These are phyloP conservation scores for Fusarium siculi DNA, from an alignment of 2,329 filamentous ascomycete genomes.

Conservation along the genomic window DNA sequence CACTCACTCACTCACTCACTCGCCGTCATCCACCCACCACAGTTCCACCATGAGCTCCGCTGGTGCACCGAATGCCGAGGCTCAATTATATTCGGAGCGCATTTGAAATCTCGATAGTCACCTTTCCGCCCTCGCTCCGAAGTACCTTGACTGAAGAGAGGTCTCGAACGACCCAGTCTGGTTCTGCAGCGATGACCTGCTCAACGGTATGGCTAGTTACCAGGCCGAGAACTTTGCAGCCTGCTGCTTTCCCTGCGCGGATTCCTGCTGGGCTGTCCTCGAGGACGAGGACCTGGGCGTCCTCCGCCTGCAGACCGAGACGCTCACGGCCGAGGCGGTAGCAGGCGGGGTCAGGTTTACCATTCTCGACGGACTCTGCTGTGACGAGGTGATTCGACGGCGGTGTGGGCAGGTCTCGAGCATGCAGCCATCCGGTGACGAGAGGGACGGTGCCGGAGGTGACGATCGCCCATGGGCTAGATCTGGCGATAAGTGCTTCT, in stretches of 20 bases:
- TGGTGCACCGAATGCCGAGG: slow-evolving; percentile 13
- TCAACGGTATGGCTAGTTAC: slow-evolving; percentile 83
- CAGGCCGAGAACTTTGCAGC: slow-evolving; percentile 85
- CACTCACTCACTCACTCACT: background rate
- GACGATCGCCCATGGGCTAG: slow-evolving; percentile 86
- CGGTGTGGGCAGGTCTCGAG: slow-evolving; percentile 70
- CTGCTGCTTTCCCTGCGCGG: slow-evolving; percentile 82
- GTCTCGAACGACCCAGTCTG: slow-evolving; percentile 88
- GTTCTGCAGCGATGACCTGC: slow-evolving; percentile 78
- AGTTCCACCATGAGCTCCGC: slow-evolving; percentile 13
- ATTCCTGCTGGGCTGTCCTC: slow-evolving; percentile 93
- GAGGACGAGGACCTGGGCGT: slow-evolving; percentile 74
- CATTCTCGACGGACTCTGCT: slow-evolving; percentile 78
- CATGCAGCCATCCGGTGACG: slow-evolving; percentile 77
- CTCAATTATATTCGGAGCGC: slow-evolving; percentile 55
- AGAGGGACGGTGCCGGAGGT: slow-evolving; percentile 77
- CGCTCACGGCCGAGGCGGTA: slow-evolving; percentile 75
- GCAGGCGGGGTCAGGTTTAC: slow-evolving; percentile 82
- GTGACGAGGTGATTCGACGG: slow-evolving; percentile 71
- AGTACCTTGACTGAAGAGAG: slow-evolving; percentile 77
- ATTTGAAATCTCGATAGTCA: slow-evolving; percentile 75
- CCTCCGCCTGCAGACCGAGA: slow-evolving; percentile 62
- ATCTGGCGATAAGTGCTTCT: slow-evolving; percentile 68
- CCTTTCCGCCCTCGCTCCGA: slow-evolving; percentile 64
- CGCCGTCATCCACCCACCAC: background rate